Conservation (phyloP, 2,329 filamentous ascomycete species). For the Pyricularia sp. region DNA sequence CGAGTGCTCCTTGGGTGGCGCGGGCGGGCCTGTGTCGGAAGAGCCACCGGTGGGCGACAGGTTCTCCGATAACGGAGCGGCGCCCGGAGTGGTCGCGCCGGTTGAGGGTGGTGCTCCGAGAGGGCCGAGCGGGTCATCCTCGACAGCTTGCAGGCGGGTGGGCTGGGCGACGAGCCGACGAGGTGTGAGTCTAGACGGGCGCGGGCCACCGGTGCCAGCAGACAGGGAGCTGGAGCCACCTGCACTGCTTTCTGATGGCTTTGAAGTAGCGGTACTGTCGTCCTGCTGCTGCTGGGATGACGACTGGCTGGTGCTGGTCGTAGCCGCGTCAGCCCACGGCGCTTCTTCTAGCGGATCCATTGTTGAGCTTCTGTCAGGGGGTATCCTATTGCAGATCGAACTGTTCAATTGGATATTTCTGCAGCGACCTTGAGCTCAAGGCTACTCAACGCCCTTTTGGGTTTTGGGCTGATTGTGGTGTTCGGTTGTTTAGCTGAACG, state of each 20-base stretch:
- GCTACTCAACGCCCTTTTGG: not conserved
- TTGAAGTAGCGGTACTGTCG: not conserved
- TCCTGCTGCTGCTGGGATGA: slow-evolving; percentile 11
- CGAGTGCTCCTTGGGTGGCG: slow-evolving; percentile 52
- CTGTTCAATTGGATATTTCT: not conserved
- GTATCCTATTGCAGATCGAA: not conserved
- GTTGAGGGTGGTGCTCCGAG: slow-evolving; percentile 45
- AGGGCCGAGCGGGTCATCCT: slow-evolving; percentile 63
- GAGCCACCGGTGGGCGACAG: slow-evolving; percentile 10
- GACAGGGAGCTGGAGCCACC: slow-evolving; percentile 10
- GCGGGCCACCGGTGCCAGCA: slow-evolving; percentile 17
- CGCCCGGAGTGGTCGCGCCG: slow-evolving; percentile 26
- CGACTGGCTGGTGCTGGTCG: slow-evolving; percentile 8
- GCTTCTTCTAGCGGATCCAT: slow-evolving; percentile 40
- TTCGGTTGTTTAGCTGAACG: not conserved
- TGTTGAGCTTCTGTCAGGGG: slow-evolving; percentile 11
- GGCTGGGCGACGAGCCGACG: slow-evolving; percentile 60
- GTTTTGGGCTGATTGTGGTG: not conserved
- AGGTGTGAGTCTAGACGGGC: slow-evolving; percentile 32
- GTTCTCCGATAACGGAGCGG: slow-evolving; percentile 17
- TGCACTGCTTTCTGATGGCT: slow-evolving; percentile 10
- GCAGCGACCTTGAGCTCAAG: not conserved
- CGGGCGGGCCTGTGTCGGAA: slow-evolving; percentile 45
- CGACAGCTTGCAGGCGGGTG: slow-evolving; percentile 64
- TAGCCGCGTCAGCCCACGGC: slow-evolving; percentile 37